These are phyloP conservation scores for Colletotrichum aenigma DNA, from an alignment of 2,329 filamentous ascomycete genomes.

Conservation along the genomic window DNA sequence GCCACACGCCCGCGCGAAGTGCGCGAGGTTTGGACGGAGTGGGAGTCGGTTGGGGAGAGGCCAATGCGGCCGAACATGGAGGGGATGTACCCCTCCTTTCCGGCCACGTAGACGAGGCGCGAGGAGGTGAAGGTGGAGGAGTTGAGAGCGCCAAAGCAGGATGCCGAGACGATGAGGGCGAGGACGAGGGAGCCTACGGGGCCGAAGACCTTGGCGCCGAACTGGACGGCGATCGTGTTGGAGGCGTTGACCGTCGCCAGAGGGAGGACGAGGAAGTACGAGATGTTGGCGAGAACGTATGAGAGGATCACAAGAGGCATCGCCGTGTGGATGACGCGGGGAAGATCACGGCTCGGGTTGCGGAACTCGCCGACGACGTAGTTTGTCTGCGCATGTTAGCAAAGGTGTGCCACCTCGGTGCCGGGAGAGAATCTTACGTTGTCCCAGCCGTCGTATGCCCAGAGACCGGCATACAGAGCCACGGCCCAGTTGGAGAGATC, in stretches of 20 bases:
- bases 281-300: conserved; percentile 89
- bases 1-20: conserved; percentile 61
- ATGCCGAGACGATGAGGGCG: conserved; percentile 86
- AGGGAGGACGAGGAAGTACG: conserved; percentile 94
- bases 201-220: conserved; percentile 89
- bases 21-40: conserved; percentile 45
- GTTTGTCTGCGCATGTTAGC: conserved; percentile 69
- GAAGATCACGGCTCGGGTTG: conserved; percentile 87
- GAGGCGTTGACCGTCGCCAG: conserved; percentile 78
- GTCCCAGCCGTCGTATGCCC: conserved; percentile 99
- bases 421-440: conserved; percentile 68
- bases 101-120: conserved; percentile 89
- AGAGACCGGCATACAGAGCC: conserved; percentile 91
- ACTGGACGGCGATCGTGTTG: conserved; percentile 96
- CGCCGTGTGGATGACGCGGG: conserved; percentile 92
- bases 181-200: conserved; percentile 81
- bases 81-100: conserved; percentile 94
- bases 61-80: conserved; percentile 83
- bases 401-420: not conserved
- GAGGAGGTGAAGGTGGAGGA: conserved; percentile 93
- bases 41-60: conserved; percentile 51
- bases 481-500: conserved; percentile 90
- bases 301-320: conserved; percentile 92
- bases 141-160: conserved; percentile 94
- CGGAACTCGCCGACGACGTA: conserved; percentile 98